Percentiles rank a stretch among this genome's conserved stretches.
Evolutionary conservation across 106 monocot species (phyloP).

Genomic region (Alisma plantagoaquatica): DNA sequence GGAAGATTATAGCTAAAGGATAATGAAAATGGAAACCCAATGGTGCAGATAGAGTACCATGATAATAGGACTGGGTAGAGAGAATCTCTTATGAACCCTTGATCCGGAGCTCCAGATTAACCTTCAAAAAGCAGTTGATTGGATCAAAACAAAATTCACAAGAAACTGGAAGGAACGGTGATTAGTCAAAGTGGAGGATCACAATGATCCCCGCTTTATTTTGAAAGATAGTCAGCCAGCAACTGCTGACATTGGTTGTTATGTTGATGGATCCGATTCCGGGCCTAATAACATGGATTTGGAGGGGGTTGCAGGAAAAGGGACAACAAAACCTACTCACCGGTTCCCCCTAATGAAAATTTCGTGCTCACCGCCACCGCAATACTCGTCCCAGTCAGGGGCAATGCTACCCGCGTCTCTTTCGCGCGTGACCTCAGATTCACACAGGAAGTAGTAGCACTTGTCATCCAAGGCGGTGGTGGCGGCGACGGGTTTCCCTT

Average conservation of each 20-base stretch:
- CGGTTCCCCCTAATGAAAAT: constrained; percentile 79
- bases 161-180: no score
- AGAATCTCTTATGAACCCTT: constrained; percentile 65
- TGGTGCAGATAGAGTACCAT: constrained; percentile 40
- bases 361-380: constrained; percentile 65
- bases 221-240: no score
- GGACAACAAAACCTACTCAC: constrained; percentile 10
- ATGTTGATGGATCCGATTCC: no score
- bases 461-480: constrained; percentile 22
- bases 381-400: constrained; percentile 11
- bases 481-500: constrained; percentile 25
- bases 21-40: not conserved
- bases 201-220: no score
- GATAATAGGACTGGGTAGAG: constrained; percentile 41
- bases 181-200: no score
- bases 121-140: no score
- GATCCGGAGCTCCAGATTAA: constrained; percentile 86
- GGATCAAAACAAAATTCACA: no score
- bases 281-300: no score
- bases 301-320: not conserved
- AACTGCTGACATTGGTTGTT: no score
- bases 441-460: constrained; percentile 75
- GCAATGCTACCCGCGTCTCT: constrained; percentile 22
- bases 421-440: constrained; percentile 44
- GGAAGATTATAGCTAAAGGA: not conserved